A percentile compares a stretch with the other conserved stretches of the same genome.
These are phyloP conservation scores for Suillus paluster DNA, from an alignment of 768 basidiomycete species.

Conservation along the genomic window DNA sequence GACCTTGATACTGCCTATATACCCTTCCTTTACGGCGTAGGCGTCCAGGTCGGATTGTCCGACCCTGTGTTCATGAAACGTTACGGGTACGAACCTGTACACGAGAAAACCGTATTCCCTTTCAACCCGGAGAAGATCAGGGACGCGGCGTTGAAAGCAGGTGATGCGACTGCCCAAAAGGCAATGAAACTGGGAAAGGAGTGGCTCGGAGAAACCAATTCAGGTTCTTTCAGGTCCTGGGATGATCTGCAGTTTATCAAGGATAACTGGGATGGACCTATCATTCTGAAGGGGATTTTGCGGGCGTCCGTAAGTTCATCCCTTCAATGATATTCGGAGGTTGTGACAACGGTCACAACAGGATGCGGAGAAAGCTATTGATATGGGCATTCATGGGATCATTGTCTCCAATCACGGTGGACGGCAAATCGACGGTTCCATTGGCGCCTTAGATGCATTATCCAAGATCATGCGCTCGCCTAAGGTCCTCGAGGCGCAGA, in stretches of 20 bases:
- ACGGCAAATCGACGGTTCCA: conserved; percentile 79
- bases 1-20: conserved; percentile 69
- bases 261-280: conserved; percentile 77
- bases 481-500: conserved; percentile 61
- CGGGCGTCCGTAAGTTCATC: conserved; percentile 51
- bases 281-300: conserved; percentile 82
- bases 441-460: conserved; percentile 75
- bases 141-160: conserved; percentile 45
- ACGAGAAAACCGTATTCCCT: conserved; percentile 54
- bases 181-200: conserved; percentile 54
- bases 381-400: conserved; percentile 47
- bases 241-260: conserved; percentile 70
- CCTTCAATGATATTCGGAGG: not conserved
- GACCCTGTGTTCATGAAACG: conserved; percentile 82
- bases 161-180: conserved; percentile 50
- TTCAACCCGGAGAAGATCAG: conserved; percentile 53
- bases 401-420: conserved; percentile 56
- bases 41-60: conserved; percentile 66
- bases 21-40: conserved; percentile 69
- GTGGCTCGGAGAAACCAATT: conserved; percentile 68
- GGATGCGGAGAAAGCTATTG: conserved; percentile 58
- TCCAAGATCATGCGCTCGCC: conserved; percentile 68
- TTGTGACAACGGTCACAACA: conserved; percentile 3
- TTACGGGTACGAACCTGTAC: conserved; percentile 47
- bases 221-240: conserved; percentile 70